These are phyloP conservation scores for Chrysoporthe austroafricana DNA, from an alignment of 2,329 filamentous ascomycete genomes.

Conservation along the genomic window DNA sequence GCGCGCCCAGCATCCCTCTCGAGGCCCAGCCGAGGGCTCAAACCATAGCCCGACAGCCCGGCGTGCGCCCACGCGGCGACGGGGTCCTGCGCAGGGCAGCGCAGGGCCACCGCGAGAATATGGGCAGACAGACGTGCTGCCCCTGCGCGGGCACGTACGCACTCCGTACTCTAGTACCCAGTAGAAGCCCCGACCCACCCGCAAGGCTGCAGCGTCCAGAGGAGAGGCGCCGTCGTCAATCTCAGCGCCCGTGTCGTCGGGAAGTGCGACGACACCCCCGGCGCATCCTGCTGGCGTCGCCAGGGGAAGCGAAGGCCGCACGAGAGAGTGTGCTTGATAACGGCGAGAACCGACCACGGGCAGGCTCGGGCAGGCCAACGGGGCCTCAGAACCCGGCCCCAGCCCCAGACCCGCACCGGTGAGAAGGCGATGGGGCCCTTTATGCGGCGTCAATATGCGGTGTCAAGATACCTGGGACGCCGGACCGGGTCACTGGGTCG, in stretches of 20 bases:
- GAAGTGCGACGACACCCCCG: background rate
- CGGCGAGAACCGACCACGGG: background rate
- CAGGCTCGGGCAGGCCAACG: background rate
- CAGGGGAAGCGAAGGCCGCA: no score
- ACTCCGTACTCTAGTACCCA: no score
- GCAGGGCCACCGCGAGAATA: no score
- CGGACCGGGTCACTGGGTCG: conserved; percentile 15
- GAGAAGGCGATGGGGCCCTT: background rate
- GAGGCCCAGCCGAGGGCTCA: no score
- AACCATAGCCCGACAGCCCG: no score
- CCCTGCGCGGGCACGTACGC: no score
- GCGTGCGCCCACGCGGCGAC: no score
- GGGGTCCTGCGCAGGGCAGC: no score
- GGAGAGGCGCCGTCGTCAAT: background rate
- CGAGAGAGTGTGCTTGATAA: background rate
- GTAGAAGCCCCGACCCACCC: background rate
- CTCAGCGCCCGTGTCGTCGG: background rate
- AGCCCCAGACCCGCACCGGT: conserved; percentile 17
- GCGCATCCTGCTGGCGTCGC: background rate
- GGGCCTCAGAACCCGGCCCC: background rate
- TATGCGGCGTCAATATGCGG: conserved; percentile 1
- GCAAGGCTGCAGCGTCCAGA: background rate
- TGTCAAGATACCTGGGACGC: background rate
- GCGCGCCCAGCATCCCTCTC: no score
- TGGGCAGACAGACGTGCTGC: no score